phyloP scores from a whole-genome alignment of 2,329 filamentous ascomycete genomes.

The Apiospora pterosperma region DNA sequence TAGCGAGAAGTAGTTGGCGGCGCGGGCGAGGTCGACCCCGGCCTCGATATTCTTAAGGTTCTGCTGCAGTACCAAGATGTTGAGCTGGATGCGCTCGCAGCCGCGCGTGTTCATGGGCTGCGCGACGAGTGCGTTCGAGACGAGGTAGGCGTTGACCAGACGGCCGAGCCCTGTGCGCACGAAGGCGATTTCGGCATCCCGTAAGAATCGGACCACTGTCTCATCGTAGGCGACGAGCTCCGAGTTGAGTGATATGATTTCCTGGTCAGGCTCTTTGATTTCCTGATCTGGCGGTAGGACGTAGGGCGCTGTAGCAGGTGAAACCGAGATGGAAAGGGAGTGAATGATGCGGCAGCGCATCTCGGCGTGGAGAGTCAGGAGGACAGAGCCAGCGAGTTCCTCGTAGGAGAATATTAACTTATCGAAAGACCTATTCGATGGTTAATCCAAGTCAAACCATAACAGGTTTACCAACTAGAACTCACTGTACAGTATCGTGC shows the following conservation, averaged over 20 bases:
- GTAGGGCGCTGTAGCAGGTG: conserved; percentile 58
- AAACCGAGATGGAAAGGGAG: conserved; percentile 65
- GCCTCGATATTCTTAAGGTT: conserved; percentile 91
- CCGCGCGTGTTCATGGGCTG: conserved; percentile 82
- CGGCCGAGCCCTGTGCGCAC: conserved; percentile 73
- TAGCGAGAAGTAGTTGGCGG: conserved; percentile 66
- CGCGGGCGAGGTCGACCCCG: conserved; percentile 59
- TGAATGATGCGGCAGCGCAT: conserved; percentile 82
- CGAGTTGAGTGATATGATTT: conserved; percentile 78
- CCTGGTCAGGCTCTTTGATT: conserved; percentile 73
- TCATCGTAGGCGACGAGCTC: conserved; percentile 87
- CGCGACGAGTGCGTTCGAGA: conserved; percentile 67
- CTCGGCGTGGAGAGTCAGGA: conserved; percentile 86
- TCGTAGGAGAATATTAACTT: conserved; percentile 80
- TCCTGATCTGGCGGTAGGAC: conserved; percentile 62
- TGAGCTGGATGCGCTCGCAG: conserved; percentile 84
- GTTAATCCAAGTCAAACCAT: not conserved
- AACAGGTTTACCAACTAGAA: conserved; percentile 12
- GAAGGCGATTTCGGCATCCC: conserved; percentile 67
- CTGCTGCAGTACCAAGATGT: conserved; percentile 92
- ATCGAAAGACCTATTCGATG: conserved; percentile 67
- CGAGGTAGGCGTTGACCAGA: conserved; percentile 76
- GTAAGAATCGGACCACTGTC: conserved; percentile 70
- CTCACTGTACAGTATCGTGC: conserved; percentile 75
- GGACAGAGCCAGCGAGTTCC: conserved; percentile 71